Evolutionary conservation across 805 yeast genomes (phyloP).

Genomic region (Yamadazyma takamatsuzukensis): DNA sequence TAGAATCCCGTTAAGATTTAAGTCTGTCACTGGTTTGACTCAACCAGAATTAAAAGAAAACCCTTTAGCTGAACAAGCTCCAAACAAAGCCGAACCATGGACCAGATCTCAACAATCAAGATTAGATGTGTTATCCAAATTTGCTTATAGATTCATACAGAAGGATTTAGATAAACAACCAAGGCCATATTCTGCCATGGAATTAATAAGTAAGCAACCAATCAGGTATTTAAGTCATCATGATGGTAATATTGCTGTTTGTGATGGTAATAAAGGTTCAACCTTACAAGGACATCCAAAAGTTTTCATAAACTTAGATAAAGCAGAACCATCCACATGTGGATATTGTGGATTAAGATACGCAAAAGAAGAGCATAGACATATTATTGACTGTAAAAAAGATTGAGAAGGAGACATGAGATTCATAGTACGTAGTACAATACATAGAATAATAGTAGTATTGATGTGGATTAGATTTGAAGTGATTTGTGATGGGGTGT

Average conservation of each 20-base stretch:
- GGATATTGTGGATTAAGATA: conserved; percentile 78
- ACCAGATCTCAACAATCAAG: conserved; percentile 64
- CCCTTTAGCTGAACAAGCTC: conserved; percentile 59
- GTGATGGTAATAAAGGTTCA: conserved; percentile 73
- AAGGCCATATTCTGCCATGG: conserved; percentile 79
- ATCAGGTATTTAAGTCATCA: conserved; percentile 51
- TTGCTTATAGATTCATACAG: conserved; percentile 66
- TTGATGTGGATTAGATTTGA: no score
- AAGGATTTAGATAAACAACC: conserved; percentile 68
- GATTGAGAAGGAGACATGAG: conserved; percentile 9
- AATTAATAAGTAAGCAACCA: conserved; percentile 73
- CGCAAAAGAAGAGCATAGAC: conserved; percentile 50
- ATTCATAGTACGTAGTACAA: background rate
- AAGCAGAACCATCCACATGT: conserved; percentile 67
- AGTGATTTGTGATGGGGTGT: no score
- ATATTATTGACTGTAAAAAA: conserved; percentile 39
- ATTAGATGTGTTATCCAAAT: conserved; percentile 47
- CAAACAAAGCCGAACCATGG: conserved; percentile 72
- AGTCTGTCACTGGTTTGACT: conserved; percentile 20
- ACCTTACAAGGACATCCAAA: conserved; percentile 80
- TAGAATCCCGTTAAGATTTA: conserved; percentile 6
- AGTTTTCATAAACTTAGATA: conserved; percentile 75
- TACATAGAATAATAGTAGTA: no score
- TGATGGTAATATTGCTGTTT: conserved; percentile 63
- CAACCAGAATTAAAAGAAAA: conserved; percentile 20